A percentile compares a stretch with the other conserved stretches of the same genome.
Conservation (phyloP, 2,329 filamentous ascomycete genomes). For the Hymenoscyphus albidus region DNA sequence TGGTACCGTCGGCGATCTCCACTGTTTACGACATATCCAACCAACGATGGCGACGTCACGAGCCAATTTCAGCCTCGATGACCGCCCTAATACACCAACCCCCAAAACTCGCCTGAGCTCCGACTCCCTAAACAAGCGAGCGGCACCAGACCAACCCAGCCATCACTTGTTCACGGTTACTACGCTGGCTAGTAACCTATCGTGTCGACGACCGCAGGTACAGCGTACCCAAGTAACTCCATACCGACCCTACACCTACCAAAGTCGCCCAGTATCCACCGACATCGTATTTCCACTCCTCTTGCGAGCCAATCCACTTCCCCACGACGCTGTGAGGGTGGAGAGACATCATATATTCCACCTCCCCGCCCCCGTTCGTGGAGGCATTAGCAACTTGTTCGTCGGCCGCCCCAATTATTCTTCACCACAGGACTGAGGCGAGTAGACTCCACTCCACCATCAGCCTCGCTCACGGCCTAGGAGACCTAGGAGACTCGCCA, state of each 20-base stretch:
- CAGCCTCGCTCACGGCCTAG: neutral
- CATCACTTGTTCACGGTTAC: neutral
- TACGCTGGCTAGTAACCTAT: neutral
- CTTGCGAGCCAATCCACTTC: neutral
- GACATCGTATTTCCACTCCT: neutral
- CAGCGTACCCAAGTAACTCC: neutral
- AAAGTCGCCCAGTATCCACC: neutral
- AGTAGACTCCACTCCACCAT: neutral
- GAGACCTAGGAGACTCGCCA: neutral
- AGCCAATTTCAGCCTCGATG: neutral
- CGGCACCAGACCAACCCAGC: neutral
- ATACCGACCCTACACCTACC: neutral
- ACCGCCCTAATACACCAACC: neutral
- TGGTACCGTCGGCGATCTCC: neutral
- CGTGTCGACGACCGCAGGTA: no score
- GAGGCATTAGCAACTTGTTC: neutral
- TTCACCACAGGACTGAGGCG: neutral
- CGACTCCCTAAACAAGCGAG: neutral
- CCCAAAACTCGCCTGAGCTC: neutral
- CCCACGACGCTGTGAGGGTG: neutral
- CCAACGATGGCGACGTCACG: neutral
- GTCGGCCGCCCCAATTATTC: neutral
- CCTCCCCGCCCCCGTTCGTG: neutral
- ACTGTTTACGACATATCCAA: neutral
- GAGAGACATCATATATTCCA: neutral